phyloP scores from a whole-genome alignment of 306 rosid species.

The Ochetophila trinervis region DNA sequence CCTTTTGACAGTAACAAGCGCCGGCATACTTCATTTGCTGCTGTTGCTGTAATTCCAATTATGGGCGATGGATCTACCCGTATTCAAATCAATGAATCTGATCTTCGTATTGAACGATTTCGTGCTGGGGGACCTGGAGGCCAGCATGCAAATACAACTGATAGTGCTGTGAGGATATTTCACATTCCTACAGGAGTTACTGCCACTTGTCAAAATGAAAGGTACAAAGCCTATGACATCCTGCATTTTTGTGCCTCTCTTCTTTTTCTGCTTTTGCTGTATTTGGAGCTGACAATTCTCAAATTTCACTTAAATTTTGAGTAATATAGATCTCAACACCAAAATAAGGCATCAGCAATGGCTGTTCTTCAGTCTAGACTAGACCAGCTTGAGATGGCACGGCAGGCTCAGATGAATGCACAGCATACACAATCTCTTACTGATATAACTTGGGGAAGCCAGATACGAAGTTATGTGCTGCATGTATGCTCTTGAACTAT shows the following conservation, averaged over 20 bases:
- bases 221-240: conserved; percentile 37
- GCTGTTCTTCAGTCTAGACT: conserved; percentile 87
- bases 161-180: conserved; percentile 86
- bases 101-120: conserved; percentile 86
- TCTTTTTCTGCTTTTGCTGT: not conserved
- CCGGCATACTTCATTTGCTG: conserved; percentile 95
- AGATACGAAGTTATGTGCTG: conserved; percentile 91
- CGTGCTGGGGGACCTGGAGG: conserved; percentile 97
- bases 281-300: not conserved
- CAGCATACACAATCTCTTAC: conserved; percentile 88
- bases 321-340: conserved; percentile 81
- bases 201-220: conserved; percentile 94
- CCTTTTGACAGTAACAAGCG: conserved; percentile 92
- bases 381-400: conserved; percentile 88
- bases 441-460: conserved; percentile 95
- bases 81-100: conserved; percentile 88
- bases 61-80: conserved; percentile 58
- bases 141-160: conserved; percentile 89
- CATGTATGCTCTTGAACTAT: conserved; percentile 53
- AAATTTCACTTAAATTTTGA: not conserved
- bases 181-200: conserved; percentile 92
- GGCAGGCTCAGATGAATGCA: conserved; percentile 81
- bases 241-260: not conserved
- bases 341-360: conserved; percentile 91
- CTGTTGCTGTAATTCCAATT: conserved; percentile 94